These are phyloP conservation scores for Neofusicoccum ribis DNA, from an alignment of 2,329 filamentous ascomycete species.

Conservation along the genomic window DNA sequence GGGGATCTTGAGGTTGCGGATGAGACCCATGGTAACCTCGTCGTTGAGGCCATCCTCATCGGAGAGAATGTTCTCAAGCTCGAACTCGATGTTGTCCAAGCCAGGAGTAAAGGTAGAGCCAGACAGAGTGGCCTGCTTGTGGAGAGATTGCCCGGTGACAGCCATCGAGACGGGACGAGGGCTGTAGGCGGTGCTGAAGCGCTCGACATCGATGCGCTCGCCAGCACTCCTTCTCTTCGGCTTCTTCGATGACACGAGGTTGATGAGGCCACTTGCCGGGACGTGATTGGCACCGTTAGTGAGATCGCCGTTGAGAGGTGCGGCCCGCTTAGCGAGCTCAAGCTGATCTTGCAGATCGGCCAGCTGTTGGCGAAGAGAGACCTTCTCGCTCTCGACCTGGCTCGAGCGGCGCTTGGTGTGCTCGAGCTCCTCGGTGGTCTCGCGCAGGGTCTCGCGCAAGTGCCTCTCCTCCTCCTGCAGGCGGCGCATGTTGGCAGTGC, in stretches of 20 bases:
- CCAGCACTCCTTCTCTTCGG: slow-evolving; percentile 92
- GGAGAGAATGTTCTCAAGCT: slow-evolving; percentile 88
- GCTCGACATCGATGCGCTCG: slow-evolving; percentile 80
- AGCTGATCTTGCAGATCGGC: slow-evolving; percentile 89
- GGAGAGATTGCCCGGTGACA: slow-evolving; percentile 59
- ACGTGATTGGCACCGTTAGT: slow-evolving; percentile 61
- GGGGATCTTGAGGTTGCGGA: slow-evolving; percentile 95
- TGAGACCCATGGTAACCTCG: slow-evolving; percentile 93
- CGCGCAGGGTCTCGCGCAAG: slow-evolving; percentile 77
- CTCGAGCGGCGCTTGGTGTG: slow-evolving; percentile 72
- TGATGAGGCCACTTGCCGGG: slow-evolving; percentile 79
- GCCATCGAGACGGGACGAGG: slow-evolving; percentile 97
- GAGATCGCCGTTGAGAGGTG: slow-evolving; percentile 68
- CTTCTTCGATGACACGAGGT: slow-evolving; percentile 95
- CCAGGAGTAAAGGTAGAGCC: slow-evolving; percentile 77
- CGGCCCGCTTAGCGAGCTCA: slow-evolving; percentile 77
- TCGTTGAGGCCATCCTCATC: slow-evolving; percentile 96
- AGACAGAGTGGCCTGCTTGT: slow-evolving; percentile 67
- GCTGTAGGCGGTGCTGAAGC: slow-evolving; percentile 90
- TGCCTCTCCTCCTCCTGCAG: slow-evolving; percentile 92
- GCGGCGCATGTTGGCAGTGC: slow-evolving; percentile 83
- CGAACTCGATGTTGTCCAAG: slow-evolving; percentile 88
- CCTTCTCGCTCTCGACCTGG: slow-evolving; percentile 81
- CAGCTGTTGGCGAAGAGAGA: slow-evolving; percentile 81
- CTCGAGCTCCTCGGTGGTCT: slow-evolving; percentile 79